Conservation (phyloP, 116 monocot genomes). For the Iris pallida region DNA sequence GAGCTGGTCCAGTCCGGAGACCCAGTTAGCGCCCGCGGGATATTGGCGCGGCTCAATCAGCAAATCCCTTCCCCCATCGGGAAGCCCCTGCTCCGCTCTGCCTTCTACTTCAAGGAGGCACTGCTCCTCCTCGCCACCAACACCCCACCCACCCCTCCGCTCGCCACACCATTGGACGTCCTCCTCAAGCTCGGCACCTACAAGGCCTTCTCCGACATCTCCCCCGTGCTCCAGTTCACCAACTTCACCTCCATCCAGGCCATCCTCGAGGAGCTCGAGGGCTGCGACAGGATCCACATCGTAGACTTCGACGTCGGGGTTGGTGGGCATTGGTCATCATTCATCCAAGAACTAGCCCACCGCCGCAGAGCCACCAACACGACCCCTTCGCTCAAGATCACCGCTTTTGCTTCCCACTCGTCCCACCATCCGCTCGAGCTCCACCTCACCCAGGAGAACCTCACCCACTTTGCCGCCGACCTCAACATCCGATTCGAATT, state of each 20-base stretch:
- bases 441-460: conserved; percentile 59
- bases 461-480: conserved; percentile 61
- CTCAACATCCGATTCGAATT: conserved; percentile 72
- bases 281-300: conserved; percentile 50
- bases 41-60: conserved; percentile 99
- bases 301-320: conserved; percentile 82
- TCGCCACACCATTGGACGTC: conserved; percentile 50
- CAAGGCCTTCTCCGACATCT: conserved; percentile 79
- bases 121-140: conserved; percentile 1
- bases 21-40: conserved; percentile 70
- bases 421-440: conserved; percentile 48
- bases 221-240: conserved; percentile 75
- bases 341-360: conserved; percentile 62
- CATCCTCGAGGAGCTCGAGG: conserved; percentile 63
- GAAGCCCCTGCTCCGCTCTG: conserved; percentile 70
- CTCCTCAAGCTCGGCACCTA: conserved; percentile 64
- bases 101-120: conserved; percentile 64
- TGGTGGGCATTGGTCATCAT: conserved; percentile 87
- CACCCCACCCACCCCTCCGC: not conserved
- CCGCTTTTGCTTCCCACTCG: conserved; percentile 13
- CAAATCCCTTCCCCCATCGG: conserved; percentile 58
- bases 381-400: conserved; percentile 11
- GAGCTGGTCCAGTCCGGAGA: conserved; percentile 74
- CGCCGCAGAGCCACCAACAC: conserved; percentile 10
- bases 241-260: conserved; percentile 78